Conservation (phyloP, 805 yeast species). For the Candida wancherniae region DNA sequence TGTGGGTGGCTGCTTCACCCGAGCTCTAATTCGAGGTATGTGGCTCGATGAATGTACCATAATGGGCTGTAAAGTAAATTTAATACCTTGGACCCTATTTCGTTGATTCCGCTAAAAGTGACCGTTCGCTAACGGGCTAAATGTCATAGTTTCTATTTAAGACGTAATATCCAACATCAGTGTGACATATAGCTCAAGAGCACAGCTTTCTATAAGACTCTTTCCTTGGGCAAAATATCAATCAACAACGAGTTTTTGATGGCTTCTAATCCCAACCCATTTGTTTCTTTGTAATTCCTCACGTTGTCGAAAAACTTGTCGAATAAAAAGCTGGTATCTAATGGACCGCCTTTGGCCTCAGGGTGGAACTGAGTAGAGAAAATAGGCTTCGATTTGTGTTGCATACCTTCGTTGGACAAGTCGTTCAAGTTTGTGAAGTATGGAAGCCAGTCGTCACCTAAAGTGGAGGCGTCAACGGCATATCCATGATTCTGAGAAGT, state of each 20-base stretch:
- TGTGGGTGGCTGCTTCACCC: too few relatives aligned
- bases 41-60: too few relatives aligned
- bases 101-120: too few relatives aligned
- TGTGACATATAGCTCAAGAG: not conserved
- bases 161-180: too few relatives aligned
- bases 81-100: too few relatives aligned
- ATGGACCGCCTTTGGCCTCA: constrained; percentile 98
- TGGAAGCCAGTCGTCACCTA: constrained; percentile 67
- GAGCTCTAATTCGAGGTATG: too few relatives aligned
- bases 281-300: constrained; percentile 41
- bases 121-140: too few relatives aligned
- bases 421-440: constrained; percentile 92
- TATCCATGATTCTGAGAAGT: constrained; percentile 99
- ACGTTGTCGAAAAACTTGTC: constrained; percentile 82
- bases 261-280: constrained; percentile 40
- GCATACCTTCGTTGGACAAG: constrained; percentile 96
- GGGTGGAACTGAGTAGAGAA: constrained; percentile 99
- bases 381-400: constrained; percentile 78
- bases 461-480: constrained; percentile 82
- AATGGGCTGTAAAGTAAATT: too few relatives aligned
- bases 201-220: constrained; percentile 44
- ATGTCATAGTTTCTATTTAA: too few relatives aligned
- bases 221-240: constrained; percentile 60
- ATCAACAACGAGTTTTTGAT: constrained; percentile 49
- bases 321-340: constrained; percentile 85